Percentiles rank a stretch among this genome's conserved stretches.
These are phyloP conservation scores for Erodium trifolium DNA, from an alignment of 441 rosid genomes.

Conservation along the genomic window DNA sequence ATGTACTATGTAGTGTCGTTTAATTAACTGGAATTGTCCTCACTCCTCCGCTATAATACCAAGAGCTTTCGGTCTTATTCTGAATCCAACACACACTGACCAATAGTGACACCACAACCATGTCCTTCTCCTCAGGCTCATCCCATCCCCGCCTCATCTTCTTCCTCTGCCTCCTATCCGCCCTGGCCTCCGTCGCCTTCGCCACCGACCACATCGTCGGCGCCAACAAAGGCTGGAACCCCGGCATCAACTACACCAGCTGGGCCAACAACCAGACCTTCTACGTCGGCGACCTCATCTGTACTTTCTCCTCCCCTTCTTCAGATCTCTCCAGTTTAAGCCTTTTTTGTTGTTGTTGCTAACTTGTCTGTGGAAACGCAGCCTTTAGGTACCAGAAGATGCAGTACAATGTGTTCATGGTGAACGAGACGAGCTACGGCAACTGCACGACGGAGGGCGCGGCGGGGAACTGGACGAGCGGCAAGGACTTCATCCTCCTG, in stretches of 20 bases:
- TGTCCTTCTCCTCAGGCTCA: neutral
- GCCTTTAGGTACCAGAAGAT: conserved; percentile 71
- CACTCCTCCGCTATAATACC: too few relatives aligned
- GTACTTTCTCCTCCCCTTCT: conserved; percentile 25
- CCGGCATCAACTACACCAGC: conserved; percentile 60
- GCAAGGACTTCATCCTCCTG: conserved; percentile 60
- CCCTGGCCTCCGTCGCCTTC: conserved; percentile 23
- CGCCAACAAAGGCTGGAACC: conserved; percentile 75
- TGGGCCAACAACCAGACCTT: conserved; percentile 70
- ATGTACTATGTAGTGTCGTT: too few relatives aligned
- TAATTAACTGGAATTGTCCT: too few relatives aligned
- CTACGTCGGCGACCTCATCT: conserved; percentile 58
- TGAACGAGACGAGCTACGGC: conserved; percentile 70
- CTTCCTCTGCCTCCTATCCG: conserved; percentile 23
- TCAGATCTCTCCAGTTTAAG: neutral
- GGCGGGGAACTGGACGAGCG: conserved; percentile 56
- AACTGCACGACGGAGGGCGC: conserved; percentile 74
- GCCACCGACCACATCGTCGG: conserved; percentile 83
- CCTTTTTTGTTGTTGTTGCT: neutral
- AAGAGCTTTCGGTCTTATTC: too few relatives aligned
- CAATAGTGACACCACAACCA: neutral
- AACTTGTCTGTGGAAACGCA: conserved; percentile 18
- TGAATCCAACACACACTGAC: too few relatives aligned
- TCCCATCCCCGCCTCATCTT: neutral
- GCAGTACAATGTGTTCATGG: conserved; percentile 65